phyloP scores from a whole-genome alignment of 805 yeast species.

The Candida nanaspora region DNA sequence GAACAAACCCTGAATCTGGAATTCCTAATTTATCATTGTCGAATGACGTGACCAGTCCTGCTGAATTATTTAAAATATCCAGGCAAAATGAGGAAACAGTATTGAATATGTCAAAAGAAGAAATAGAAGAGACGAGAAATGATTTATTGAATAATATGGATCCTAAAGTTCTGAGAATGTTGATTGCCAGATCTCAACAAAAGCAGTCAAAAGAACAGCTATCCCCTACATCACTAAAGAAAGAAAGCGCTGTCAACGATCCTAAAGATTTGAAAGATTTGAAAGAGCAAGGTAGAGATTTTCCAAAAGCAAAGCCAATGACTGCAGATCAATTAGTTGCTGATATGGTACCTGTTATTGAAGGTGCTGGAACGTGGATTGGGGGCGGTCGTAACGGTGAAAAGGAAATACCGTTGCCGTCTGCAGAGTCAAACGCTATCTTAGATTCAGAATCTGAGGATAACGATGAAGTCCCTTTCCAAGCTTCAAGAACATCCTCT shows the following conservation, averaged over 20 bases:
- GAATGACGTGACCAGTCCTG: slow-evolving; percentile 20
- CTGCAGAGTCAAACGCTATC: slow-evolving; percentile 1
- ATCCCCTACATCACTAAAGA: slow-evolving; percentile 9
- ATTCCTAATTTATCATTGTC: background rate
- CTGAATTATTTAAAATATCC: slow-evolving; percentile 72
- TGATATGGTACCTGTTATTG: slow-evolving; percentile 25
- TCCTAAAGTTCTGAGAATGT: slow-evolving; percentile 56
- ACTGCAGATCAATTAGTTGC: slow-evolving; percentile 13
- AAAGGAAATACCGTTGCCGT: slow-evolving; percentile 20
- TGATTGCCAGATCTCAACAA: too few species aligned
- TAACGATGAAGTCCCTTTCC: slow-evolving; percentile 10
- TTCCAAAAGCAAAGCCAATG: background rate
- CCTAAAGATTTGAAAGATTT: too few species aligned
- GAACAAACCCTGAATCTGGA: background rate
- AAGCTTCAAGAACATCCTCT: background rate
- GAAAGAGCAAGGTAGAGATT: too few species aligned
- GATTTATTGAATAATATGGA: slow-evolving; percentile 63
- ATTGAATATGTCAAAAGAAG: slow-evolving; percentile 55
- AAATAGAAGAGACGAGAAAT: slow-evolving; percentile 54
- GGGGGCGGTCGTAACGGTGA: slow-evolving; percentile 30
- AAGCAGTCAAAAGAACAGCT: slow-evolving; percentile 47
- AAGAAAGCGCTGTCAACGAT: slow-evolving; percentile 9
- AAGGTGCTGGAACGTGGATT: slow-evolving; percentile 32
- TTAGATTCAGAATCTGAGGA: slow-evolving; percentile 2
- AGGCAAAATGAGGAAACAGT: slow-evolving; percentile 62